These are phyloP conservation scores for Cyberlindnera mycetangii DNA, from an alignment of 805 yeast genomes.

Conservation along the genomic window DNA sequence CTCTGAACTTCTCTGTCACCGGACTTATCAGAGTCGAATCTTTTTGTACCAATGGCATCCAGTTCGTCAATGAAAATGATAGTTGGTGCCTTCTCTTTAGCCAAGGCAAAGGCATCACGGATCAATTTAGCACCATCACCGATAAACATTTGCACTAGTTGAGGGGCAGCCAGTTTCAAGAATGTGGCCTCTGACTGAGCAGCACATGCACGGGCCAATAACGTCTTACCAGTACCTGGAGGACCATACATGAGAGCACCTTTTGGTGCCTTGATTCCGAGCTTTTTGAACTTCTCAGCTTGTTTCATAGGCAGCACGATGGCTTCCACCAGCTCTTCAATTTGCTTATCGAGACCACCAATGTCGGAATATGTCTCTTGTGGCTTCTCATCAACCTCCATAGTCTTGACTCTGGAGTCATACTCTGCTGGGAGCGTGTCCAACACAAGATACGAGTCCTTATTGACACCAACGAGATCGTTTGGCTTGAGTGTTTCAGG, in stretches of 20 bases:
- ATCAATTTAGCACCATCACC: constrained; percentile 99
- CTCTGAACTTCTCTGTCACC: constrained; percentile 99
- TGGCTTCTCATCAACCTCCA: constrained; percentile 99
- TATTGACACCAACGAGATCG: constrained; percentile 95
- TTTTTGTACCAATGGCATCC: constrained; percentile 97
- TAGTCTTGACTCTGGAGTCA: constrained; percentile 95
- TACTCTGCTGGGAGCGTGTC: constrained; percentile 97
- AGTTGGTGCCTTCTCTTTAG: constrained; percentile 97
- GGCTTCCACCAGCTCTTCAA: constrained; percentile 97
- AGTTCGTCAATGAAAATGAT: constrained; percentile 96
- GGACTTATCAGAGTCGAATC: constrained; percentile 95
- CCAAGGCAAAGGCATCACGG: constrained; percentile 95
- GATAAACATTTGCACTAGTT: constrained; percentile 95
- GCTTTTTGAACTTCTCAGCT: constrained; percentile 88
- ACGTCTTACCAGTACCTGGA: constrained; percentile 98
- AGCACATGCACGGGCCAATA: constrained; percentile 97
- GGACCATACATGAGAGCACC: constrained; percentile 99
- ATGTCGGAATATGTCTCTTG: constrained; percentile 95
- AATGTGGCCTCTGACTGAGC: constrained; percentile 98
- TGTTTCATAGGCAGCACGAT: constrained; percentile 98
- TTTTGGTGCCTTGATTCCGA: constrained; percentile 97
- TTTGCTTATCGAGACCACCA: constrained; percentile 97
- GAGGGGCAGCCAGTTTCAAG: constrained; percentile 95
- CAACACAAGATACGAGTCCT: constrained; percentile 88
- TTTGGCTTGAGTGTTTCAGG: constrained; percentile 93